phyloP scores from a whole-genome alignment of 164 flowering plant genomes.

The Tetracentron sinense region DNA sequence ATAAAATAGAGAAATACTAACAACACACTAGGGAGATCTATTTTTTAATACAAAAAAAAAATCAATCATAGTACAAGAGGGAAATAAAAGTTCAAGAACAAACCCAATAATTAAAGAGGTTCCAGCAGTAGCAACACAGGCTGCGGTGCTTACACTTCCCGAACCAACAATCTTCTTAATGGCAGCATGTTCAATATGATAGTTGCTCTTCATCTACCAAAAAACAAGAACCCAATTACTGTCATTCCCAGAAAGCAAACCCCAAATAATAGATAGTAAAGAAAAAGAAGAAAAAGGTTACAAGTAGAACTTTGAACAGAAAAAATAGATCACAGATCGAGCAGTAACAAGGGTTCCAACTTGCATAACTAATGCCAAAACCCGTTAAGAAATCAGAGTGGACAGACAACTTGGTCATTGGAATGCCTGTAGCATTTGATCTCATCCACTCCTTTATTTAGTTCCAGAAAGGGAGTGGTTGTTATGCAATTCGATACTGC shows the following conservation, averaged over 20 bases:
- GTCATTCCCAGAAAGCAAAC: conserved; percentile 1
- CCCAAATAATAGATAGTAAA: not conserved
- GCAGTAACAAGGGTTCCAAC: too few species aligned
- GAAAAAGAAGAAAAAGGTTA: not conserved
- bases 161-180: conserved; percentile 58
- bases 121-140: conserved; percentile 84
- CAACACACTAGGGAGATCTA: not conserved
- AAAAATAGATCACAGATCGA: too few species aligned
- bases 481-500: too few species aligned
- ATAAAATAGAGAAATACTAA: not conserved
- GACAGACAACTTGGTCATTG: too few species aligned
- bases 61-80: not conserved
- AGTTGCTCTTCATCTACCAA: conserved; percentile 61
- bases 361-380: too few species aligned
- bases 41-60: not conserved
- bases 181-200: conserved; percentile 50
- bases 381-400: too few species aligned
- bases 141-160: conserved; percentile 40
- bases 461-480: too few species aligned
- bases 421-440: too few species aligned
- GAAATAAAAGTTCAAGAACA: conserved; percentile 21
- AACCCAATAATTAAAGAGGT: conserved; percentile 76
- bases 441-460: too few species aligned
- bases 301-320: not conserved
- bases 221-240: conserved; percentile 12